A percentile compares a stretch with the other conserved stretches of the same genome.
Conservation (phyloP, 2,329 filamentous ascomycete genomes). For the Monosporascus sp. region DNA sequence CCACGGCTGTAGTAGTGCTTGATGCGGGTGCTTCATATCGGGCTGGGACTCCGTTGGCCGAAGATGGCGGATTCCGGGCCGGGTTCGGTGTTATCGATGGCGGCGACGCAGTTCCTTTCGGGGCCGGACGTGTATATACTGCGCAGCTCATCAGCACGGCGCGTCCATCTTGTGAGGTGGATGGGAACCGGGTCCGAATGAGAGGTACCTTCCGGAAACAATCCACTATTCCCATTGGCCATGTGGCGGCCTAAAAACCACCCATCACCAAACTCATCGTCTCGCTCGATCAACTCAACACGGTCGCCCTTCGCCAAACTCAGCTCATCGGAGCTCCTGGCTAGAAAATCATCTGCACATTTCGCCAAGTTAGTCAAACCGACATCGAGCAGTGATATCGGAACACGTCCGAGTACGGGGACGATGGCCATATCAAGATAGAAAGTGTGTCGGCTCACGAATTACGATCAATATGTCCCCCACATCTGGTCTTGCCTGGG, state of each 20-base stretch:
- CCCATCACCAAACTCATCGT: slow-evolving; percentile 84
- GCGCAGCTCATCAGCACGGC: neutral
- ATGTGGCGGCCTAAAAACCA: slow-evolving; percentile 78
- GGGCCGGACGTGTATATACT: slow-evolving; percentile 59
- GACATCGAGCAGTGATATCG: slow-evolving; percentile 17
- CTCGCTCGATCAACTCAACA: slow-evolving; percentile 76
- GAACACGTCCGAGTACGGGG: slow-evolving; percentile 1
- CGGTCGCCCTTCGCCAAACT: slow-evolving; percentile 79
- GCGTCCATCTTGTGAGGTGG: neutral
- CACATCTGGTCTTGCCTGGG: neutral
- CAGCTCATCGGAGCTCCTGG: slow-evolving; percentile 88
- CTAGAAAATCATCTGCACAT: slow-evolving; percentile 79
- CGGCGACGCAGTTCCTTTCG: slow-evolving; percentile 34
- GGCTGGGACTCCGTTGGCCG: slow-evolving; percentile 18
- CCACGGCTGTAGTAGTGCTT: slow-evolving; percentile 22
- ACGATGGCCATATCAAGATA: neutral
- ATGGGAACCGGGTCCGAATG: neutral
- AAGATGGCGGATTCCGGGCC: slow-evolving; percentile 18
- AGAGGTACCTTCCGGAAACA: slow-evolving; percentile 72
- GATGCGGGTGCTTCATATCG: slow-evolving; percentile 16
- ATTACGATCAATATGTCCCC: slow-evolving; percentile 2
- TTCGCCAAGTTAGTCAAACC: slow-evolving; percentile 7
- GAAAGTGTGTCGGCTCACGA: neutral
- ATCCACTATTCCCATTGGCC: slow-evolving; percentile 65
- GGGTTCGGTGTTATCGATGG: slow-evolving; percentile 21